Base-by-base conservation (phyloP, 768 basidiomycete species). In the Serendipita vermifera region DNA sequence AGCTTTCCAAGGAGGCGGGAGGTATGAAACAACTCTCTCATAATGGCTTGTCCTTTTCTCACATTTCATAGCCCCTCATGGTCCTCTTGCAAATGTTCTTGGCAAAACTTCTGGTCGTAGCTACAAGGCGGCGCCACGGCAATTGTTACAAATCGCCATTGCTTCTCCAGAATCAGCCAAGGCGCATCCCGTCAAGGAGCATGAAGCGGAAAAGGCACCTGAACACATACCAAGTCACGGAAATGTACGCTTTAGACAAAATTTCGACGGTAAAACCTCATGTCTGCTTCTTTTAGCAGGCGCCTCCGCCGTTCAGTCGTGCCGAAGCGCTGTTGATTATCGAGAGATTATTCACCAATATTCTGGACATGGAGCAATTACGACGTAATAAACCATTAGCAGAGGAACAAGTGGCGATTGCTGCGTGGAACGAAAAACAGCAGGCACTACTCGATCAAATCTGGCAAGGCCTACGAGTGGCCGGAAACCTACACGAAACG, bases 71-170 rank as follows among this genome's bases (percentile, higher is more conserved):
- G 85, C 81, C 39, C 63, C 82, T 17, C 82, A 83, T 64, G 87
- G 80, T 66, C 39, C 39, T n/a, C 75, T 94, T 13, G 82, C 96
- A 72, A 93, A 94, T 56, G 96, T 92, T 5, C 77, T 99, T 3
- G 96, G 96, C 5, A 92, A 85, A 69, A 94, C 93, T 1, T 89
- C 92, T 33, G 86, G 90, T 24, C 76, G 94, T 56, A 93, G 91
- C 59, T 88, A 92, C 65, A 92, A 91, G 63, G 90, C 92, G 29
- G 93, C 93, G n/a, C 96, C 96, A 13, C 80, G 94, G 38, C 94
- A 96, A 59, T 80, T 98, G 24, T 77, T 99, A 3, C 91, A 98
- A 67, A 90, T 98, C 6, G 85, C 69, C 33, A 70, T 72, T 59
- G 63, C 70, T 9, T 60, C 74, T 36, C 48, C 66, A 15, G 57